These are phyloP conservation scores for Beauveria varroae DNA, from an alignment of 2,329 filamentous ascomycete species.

Conservation along the genomic window DNA sequence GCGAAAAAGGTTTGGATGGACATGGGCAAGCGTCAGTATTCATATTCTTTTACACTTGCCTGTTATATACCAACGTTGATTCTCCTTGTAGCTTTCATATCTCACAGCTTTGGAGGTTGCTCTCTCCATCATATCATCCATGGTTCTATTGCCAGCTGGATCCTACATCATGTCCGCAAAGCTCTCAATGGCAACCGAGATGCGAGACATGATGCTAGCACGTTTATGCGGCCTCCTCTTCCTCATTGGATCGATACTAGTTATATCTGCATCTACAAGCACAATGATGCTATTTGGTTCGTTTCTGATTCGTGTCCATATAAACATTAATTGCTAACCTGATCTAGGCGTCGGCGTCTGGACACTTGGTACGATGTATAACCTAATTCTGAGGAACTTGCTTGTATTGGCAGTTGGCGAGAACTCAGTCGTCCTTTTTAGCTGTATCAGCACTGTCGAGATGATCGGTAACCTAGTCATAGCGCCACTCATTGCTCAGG, in stretches of 20 bases:
- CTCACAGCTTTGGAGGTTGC: not conserved
- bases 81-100: not conserved
- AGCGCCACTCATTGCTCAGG: not conserved
- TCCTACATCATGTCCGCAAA: not conserved
- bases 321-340: not conserved
- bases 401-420: not conserved
- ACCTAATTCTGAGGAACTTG: not conserved
- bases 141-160: not conserved
- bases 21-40: not conserved
- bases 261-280: not conserved
- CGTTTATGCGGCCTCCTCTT: not conserved
- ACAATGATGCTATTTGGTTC: not conserved
- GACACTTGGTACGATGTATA: not conserved
- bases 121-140: not conserved
- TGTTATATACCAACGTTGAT: not conserved
- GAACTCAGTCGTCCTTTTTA: not conserved
- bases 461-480: not conserved
- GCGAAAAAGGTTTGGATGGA: conserved; percentile 3
- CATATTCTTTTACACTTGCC: not conserved
- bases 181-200: not conserved
- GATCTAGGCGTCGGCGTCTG: not conserved
- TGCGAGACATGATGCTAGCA: not conserved
- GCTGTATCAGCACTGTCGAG: not conserved
- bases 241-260: not conserved
- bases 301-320: not conserved